phyloP scores from a whole-genome alignment of 495 filamentous ascomycete species.

The Amorphotheca resinae region DNA sequence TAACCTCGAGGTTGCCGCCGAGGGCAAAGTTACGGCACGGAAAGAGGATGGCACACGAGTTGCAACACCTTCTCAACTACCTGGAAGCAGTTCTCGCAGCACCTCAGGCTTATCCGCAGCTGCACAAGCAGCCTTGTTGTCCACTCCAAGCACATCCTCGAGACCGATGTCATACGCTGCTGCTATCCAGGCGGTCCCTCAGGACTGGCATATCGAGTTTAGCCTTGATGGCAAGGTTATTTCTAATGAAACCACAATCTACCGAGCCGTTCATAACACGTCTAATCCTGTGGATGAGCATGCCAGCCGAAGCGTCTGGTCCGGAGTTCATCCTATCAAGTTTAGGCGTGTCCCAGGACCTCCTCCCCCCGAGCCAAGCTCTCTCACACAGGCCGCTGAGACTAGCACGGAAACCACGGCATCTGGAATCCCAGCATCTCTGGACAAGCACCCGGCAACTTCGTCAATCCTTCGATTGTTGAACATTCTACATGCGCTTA shows the following conservation, averaged over 20 bases:
- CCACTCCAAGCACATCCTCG: constrained; percentile 35
- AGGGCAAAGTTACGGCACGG: constrained; percentile 87
- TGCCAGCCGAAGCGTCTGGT: constrained; percentile 70
- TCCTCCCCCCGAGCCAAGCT: constrained; percentile 65
- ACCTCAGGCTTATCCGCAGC: constrained; percentile 22
- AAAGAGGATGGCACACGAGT: constrained; percentile 91
- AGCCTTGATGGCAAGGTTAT: constrained; percentile 74
- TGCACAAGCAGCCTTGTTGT: constrained; percentile 28
- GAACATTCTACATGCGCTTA: constrained; percentile 85
- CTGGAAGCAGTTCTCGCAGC: constrained; percentile 27
- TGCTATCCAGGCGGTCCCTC: constrained; percentile 63
- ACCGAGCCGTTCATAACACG: constrained; percentile 79
- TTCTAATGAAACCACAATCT: constrained; percentile 88
- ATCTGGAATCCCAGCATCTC: constrained; percentile 60
- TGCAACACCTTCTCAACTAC: constrained; percentile 66
- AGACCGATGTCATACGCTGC: constrained; percentile 67
- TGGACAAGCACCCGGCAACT: constrained; percentile 70
- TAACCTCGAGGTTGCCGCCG: constrained; percentile 82
- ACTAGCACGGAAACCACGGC: constrained; percentile 32
- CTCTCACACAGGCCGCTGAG: constrained; percentile 43
- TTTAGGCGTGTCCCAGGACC: constrained; percentile 81
- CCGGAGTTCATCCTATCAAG: constrained; percentile 77
- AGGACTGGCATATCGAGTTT: constrained; percentile 98
- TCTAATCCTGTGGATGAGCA: constrained; percentile 52
- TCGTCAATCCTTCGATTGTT: constrained; percentile 81